These are phyloP conservation scores for Pseudoneurospora amorphoporcata DNA, from an alignment of 495 filamentous ascomycete species.

Conservation along the genomic window DNA sequence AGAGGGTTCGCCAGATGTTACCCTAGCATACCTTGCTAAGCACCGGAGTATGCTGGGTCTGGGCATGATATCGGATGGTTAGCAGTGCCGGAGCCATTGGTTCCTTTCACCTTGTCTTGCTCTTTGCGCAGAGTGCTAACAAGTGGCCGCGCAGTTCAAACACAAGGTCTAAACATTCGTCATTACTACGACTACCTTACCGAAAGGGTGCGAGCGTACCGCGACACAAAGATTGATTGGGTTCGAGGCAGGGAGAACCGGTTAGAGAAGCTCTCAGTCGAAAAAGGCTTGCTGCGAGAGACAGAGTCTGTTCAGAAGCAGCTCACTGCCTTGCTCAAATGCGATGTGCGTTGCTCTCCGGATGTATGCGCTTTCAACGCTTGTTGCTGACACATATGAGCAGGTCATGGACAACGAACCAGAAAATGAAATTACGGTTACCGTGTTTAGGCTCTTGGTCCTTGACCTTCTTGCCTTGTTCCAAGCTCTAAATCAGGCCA, in stretches of 20 bases:
- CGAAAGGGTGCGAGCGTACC: conserved; percentile 70
- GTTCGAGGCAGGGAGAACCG: conserved; percentile 74
- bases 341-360: conserved; percentile 56
- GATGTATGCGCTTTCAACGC: not conserved
- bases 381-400: conserved; percentile 6
- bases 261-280: conserved; percentile 76
- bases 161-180: conserved; percentile 89
- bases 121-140: conserved; percentile 5
- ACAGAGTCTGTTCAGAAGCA: conserved; percentile 87
- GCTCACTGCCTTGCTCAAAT: conserved; percentile 74
- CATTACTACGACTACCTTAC: conserved; percentile 83
- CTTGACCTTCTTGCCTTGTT: conserved; percentile 85
- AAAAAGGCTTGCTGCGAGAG: conserved; percentile 87
- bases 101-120: not conserved
- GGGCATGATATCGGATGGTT: conserved; percentile 86
- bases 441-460: conserved; percentile 87
- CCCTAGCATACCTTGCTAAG: conserved; percentile 73
- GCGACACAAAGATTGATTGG: conserved; percentile 79
- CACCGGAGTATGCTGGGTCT: conserved; percentile 78
- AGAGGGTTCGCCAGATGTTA: conserved; percentile 84
- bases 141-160: conserved; percentile 53
- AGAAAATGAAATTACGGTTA: conserved; percentile 95
- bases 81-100: conserved; percentile 22
- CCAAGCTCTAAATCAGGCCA: conserved; percentile 92
- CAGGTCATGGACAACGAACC: conserved; percentile 79